phyloP scores from a whole-genome alignment of 768 basidiomycete genomes.

The Podaxis sp. region DNA sequence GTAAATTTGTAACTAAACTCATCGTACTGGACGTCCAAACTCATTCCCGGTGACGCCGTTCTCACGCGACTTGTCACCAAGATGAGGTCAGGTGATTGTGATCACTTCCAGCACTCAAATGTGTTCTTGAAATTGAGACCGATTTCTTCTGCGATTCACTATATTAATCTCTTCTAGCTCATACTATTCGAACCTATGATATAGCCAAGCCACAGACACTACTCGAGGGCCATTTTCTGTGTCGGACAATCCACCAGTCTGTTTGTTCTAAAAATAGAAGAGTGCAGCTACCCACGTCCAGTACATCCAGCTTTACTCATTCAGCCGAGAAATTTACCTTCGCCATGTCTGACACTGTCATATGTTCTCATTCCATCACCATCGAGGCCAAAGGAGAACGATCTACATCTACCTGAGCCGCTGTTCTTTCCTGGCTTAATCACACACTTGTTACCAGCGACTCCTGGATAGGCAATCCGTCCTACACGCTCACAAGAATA shows the following conservation, averaged over 20 bases:
- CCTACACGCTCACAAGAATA: not conserved
- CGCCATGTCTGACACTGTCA: not conserved
- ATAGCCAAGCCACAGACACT: no score
- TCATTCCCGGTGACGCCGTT: not conserved
- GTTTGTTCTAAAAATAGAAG: not conserved
- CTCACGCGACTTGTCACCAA: not conserved
- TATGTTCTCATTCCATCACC: not conserved
- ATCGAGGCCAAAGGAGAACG: not conserved
- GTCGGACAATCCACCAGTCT: not conserved
- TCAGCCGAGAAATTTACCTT: conserved; percentile 2
- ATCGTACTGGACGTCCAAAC: no score
- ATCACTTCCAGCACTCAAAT: not conserved
- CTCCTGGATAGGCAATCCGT: not conserved
- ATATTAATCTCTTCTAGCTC: no score
- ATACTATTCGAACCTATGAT: no score
- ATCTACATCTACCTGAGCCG: not conserved
- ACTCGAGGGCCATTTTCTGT: no score
- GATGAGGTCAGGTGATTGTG: not conserved
- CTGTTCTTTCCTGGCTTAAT: not conserved
- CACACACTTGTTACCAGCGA: not conserved
- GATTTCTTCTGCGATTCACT: no score
- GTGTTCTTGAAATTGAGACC: no score
- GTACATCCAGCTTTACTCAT: not conserved
- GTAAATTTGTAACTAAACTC: no score
- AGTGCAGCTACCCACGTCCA: not conserved